Conservation (phyloP, 768 basidiomycete genomes). For the Daedaleopsis sinensis region DNA sequence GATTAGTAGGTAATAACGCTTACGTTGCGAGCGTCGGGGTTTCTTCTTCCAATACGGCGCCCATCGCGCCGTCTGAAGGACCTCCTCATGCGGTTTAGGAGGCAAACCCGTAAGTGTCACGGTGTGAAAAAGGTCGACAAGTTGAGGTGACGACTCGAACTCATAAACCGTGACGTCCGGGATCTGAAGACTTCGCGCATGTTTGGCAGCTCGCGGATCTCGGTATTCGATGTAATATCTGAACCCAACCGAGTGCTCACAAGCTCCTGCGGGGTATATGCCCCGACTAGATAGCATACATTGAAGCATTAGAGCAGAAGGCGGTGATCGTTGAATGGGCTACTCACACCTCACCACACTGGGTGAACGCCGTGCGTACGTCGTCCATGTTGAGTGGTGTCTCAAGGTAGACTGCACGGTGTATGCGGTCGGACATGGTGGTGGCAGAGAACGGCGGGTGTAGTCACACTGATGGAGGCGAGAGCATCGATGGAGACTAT, state of each 20-base stretch:
- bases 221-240: conserved; percentile 29
- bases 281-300: conserved; percentile 17
- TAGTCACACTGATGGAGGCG: conserved; percentile 16
- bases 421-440: conserved; percentile 36
- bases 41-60: conserved; percentile 3
- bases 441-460: conserved; percentile 13
- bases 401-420: conserved; percentile 34
- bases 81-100: not conserved
- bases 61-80: not conserved
- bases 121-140: conserved; percentile 19
- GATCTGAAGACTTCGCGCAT: conserved; percentile 9
- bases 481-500: conserved; percentile 17
- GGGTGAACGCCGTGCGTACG: conserved; percentile 11
- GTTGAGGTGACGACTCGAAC: conserved; percentile 17
- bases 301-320: not conserved
- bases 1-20: no score
- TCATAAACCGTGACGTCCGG: conserved; percentile 11
- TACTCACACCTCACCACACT: conserved; percentile 28
- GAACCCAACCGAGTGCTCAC: not conserved
- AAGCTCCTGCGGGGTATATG: not conserved
- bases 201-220: conserved; percentile 12
- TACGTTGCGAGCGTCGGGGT: not conserved
- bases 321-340: not conserved
- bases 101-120: conserved; percentile 5
- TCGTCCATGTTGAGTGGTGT: conserved; percentile 27